phyloP scores from a whole-genome alignment of 2,329 filamentous ascomycete species.

The Xylaria sp. region DNA sequence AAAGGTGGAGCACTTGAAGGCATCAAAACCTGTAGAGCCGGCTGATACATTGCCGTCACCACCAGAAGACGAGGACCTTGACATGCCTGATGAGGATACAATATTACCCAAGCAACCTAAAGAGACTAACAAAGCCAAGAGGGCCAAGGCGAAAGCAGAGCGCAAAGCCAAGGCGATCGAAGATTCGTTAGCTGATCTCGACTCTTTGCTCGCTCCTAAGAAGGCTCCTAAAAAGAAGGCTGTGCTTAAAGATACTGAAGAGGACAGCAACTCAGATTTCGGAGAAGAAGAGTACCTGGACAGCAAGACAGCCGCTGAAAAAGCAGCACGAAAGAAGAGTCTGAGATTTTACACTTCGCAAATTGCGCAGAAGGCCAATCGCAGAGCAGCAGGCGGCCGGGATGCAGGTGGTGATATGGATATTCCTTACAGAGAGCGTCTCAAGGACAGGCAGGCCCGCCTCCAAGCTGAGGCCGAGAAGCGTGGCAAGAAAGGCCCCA shows the following conservation, averaged over 20 bases:
- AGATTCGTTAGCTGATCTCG: constrained; percentile 76
- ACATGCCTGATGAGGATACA: constrained; percentile 52
- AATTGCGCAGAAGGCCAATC: constrained; percentile 93
- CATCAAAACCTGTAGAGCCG: constrained; percentile 52
- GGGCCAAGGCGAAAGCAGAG: constrained; percentile 54
- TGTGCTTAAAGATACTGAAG: constrained; percentile 30
- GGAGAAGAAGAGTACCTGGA: constrained; percentile 88
- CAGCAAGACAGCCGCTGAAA: constrained; percentile 82
- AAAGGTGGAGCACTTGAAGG: constrained; percentile 73
- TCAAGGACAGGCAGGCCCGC: constrained; percentile 85
- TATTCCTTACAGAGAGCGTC: constrained; percentile 87
- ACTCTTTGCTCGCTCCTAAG: constrained; percentile 65
- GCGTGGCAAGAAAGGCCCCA: constrained; percentile 75
- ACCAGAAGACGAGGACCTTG: constrained; percentile 49
- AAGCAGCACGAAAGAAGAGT: constrained; percentile 88
- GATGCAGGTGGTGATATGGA: constrained; percentile 83
- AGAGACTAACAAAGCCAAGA: constrained; percentile 47
- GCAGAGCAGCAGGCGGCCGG: constrained; percentile 77
- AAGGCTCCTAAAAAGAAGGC: constrained; percentile 60
- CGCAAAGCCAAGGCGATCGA: constrained; percentile 70
- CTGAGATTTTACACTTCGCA: constrained; percentile 98
- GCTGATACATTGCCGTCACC: constrained; percentile 40
- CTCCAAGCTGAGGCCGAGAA: constrained; percentile 90
- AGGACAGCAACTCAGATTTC: constrained; percentile 83
- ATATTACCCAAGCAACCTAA: constrained; percentile 35